Conservation (phyloP, 2,329 filamentous ascomycete species). For the Venturia asperata region DNA sequence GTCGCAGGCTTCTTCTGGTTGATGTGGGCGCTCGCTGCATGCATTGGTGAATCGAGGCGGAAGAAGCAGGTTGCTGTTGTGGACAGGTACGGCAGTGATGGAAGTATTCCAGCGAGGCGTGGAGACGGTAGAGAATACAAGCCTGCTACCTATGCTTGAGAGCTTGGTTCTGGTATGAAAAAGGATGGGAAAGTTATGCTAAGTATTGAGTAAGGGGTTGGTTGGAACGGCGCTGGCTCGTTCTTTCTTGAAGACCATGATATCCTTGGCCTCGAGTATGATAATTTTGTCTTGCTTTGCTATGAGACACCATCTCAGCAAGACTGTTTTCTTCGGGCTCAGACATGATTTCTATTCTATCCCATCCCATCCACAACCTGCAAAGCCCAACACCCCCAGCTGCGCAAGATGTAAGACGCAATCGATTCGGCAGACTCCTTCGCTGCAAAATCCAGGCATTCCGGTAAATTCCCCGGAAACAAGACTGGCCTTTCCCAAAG, state of each 20-base stretch:
- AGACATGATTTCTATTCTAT: not conserved
- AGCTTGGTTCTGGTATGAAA: not conserved
- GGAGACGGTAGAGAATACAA: not conserved
- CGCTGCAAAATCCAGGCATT: no score
- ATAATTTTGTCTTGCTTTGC: not conserved
- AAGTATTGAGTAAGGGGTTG: not conserved
- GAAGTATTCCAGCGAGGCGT: not conserved
- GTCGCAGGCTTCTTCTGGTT: conserved; percentile 44
- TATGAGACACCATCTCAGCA: not conserved
- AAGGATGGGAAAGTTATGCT: not conserved
- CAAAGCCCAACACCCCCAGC: not conserved
- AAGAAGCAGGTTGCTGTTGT: not conserved
- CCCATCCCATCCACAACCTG: not conserved
- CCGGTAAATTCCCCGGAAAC: no score
- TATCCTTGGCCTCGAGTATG: not conserved
- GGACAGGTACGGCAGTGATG: not conserved
- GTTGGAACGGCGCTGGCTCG: not conserved
- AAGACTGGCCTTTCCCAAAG: no score
- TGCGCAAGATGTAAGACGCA: no score
- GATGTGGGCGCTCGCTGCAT: conserved; percentile 15
- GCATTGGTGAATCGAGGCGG: conserved; percentile 19
- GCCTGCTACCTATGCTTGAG: not conserved
- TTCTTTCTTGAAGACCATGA: not conserved
- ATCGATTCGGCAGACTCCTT: no score
- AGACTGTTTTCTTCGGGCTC: not conserved